Conservation (phyloP, 768 basidiomycete species). For the Lyophyllum semitale region DNA sequence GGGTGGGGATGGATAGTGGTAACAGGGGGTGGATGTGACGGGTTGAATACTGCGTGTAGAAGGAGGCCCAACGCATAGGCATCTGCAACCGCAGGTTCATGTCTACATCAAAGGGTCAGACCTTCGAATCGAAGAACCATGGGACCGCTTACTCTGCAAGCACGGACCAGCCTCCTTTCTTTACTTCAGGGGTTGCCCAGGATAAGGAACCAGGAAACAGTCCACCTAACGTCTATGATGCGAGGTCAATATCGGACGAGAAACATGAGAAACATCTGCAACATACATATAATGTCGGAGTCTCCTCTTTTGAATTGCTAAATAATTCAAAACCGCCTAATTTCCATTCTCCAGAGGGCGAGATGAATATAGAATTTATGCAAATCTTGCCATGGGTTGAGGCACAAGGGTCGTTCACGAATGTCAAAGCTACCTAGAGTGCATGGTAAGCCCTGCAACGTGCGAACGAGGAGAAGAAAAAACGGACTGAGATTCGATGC, state of each 20-base stretch:
- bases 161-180: constrained; percentile 80
- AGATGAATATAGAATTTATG: constrained; percentile 81
- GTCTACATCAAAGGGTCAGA: constrained; percentile 27
- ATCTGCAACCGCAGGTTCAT: constrained; percentile 69
- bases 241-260: constrained; percentile 13
- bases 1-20: constrained; percentile 73
- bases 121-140: background rate
- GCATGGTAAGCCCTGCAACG: constrained; percentile 7
- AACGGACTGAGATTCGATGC: constrained; percentile 81
- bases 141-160: constrained; percentile 70
- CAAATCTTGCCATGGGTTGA: constrained; percentile 85
- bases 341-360: constrained; percentile 95
- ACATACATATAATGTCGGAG: constrained; percentile 80
- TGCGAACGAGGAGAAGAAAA: background rate
- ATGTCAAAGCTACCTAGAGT: constrained; percentile 79
- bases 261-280: constrained; percentile 11
- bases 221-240: constrained; percentile 63
- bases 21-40: constrained; percentile 67
- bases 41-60: constrained; percentile 87
- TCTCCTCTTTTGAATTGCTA: constrained; percentile 80
- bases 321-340: constrained; percentile 92
- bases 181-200: constrained; percentile 83
- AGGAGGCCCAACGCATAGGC: constrained; percentile 88
- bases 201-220: constrained; percentile 60
- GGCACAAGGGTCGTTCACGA: constrained; percentile 81